Evolutionary conservation across 2,329 filamentous ascomycete species (phyloP).

Genomic region (Thielaviopsis ethacetica): DNA sequence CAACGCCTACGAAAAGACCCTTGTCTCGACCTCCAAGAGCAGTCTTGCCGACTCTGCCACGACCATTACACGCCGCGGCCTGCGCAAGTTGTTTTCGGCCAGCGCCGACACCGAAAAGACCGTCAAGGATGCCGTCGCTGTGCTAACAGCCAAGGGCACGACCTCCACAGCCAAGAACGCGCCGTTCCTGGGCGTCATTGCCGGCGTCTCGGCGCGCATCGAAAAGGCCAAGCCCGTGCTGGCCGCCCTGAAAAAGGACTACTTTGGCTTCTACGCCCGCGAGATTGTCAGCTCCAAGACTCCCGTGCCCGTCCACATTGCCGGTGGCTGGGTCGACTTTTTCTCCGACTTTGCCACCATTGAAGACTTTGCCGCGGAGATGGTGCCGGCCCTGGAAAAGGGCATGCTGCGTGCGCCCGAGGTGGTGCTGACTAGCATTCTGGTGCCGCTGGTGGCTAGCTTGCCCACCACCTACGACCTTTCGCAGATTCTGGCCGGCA

Average conservation of each 20-base stretch:
- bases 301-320: conserved; percentile 53
- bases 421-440: conserved; percentile 64
- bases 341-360: conserved; percentile 57
- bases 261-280: conserved; percentile 69
- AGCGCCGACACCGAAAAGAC: conserved; percentile 40
- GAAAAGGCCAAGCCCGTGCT: conserved; percentile 45
- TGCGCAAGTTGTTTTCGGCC: conserved; percentile 55
- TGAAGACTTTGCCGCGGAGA: conserved; percentile 58
- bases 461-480: conserved; percentile 60
- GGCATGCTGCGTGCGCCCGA: conserved; percentile 78
- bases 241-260: conserved; percentile 45
- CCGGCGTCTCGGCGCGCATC: conserved; percentile 68
- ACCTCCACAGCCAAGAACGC: conserved; percentile 54
- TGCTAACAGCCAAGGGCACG: conserved; percentile 51
- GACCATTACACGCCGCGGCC: conserved; percentile 59
- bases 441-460: conserved; percentile 55
- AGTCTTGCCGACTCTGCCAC: conserved; percentile 58
- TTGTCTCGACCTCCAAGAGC: conserved; percentile 45
- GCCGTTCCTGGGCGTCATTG: conserved; percentile 66
- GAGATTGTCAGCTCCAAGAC: conserved; percentile 71
- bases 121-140: conserved; percentile 44
- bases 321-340: conserved; percentile 63
- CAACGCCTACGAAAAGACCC: conserved; percentile 60
- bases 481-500: conserved; percentile 52
- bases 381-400: conserved; percentile 77